phyloP scores from a whole-genome alignment of 2,329 filamentous ascomycete genomes.

The Ilyonectria destructans region DNA sequence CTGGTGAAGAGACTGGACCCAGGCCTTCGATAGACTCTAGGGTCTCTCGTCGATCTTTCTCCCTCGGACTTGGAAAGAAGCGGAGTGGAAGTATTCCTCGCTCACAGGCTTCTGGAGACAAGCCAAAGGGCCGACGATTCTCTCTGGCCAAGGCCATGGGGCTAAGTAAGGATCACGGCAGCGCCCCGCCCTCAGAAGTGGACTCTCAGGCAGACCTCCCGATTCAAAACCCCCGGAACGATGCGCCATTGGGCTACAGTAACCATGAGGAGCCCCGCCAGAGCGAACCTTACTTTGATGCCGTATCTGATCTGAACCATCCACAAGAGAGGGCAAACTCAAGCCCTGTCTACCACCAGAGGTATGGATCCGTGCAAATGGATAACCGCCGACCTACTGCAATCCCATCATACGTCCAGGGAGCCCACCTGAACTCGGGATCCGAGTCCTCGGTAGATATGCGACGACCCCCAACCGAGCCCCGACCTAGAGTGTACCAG shows the following conservation, averaged over 20 bases:
- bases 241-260: conserved; percentile 53
- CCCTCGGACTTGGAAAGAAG: conserved; percentile 79
- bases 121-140: conserved; percentile 76
- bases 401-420: conserved; percentile 64
- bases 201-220: conserved; percentile 69
- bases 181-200: conserved; percentile 63
- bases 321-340: conserved; percentile 54
- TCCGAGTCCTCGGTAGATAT: conserved; percentile 71
- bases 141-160: conserved; percentile 79
- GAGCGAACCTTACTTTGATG: conserved; percentile 60
- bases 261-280: conserved; percentile 55
- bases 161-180: conserved; percentile 69
- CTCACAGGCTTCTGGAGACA: conserved; percentile 72
- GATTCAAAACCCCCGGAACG: conserved; percentile 62
- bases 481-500: conserved; percentile 62
- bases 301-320: conserved; percentile 56
- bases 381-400: conserved; percentile 60
- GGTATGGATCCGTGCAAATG: conserved; percentile 59
- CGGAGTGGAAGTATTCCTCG: conserved; percentile 76
- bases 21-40: conserved; percentile 81
- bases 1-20: conserved; percentile 65
- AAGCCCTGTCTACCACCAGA: conserved; percentile 60
- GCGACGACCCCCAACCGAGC: conserved; percentile 59
- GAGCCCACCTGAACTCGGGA: conserved; percentile 64
- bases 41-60: conserved; percentile 78